Percentiles rank a stretch among this genome's conserved stretches.
Evolutionary conservation across 768 basidiomycete species (phyloP).

Genomic region (Pulveroboletus sp.): DNA sequence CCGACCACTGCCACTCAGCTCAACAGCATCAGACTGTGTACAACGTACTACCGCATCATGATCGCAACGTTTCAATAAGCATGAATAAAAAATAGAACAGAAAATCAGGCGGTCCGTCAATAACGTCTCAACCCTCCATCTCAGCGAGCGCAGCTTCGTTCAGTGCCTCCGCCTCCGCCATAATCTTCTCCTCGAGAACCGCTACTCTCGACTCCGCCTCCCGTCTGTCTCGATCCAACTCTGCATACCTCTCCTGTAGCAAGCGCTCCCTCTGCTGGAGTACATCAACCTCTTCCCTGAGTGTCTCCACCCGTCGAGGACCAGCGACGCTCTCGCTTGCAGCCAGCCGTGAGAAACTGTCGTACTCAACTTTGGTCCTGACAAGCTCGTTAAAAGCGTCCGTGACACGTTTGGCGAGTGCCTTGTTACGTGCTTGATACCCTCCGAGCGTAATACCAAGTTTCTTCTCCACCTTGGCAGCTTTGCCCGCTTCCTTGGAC

Average conservation of each 20-base stretch:
- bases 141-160: constrained; percentile 73
- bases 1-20: not conserved
- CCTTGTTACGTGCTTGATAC: constrained; percentile 72
- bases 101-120: not conserved
- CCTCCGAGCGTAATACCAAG: constrained; percentile 85
- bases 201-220: constrained; percentile 56
- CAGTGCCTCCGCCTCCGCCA: constrained; percentile 76
- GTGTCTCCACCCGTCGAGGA: constrained; percentile 68
- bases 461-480: constrained; percentile 87
- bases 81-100: constrained; percentile 5
- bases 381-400: constrained; percentile 71
- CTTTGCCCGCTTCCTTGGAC: constrained; percentile 75
- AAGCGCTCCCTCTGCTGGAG: constrained; percentile 72
- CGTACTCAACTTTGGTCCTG: constrained; percentile 61
- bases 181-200: constrained; percentile 77
- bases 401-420: constrained; percentile 56
- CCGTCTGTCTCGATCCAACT: constrained; percentile 65
- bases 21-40: not conserved
- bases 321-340: constrained; percentile 70
- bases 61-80: not conserved
- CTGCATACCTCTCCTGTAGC: constrained; percentile 82
- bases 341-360: constrained; percentile 73
- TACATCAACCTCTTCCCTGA: constrained; percentile 83
- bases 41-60: no score
- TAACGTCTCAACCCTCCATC: constrained; percentile 38